Evolutionary conservation across 345 rosid species (phyloP), one percentile per base, ranked within the genome.

Genomic region (Salix dunnii): DNA sequence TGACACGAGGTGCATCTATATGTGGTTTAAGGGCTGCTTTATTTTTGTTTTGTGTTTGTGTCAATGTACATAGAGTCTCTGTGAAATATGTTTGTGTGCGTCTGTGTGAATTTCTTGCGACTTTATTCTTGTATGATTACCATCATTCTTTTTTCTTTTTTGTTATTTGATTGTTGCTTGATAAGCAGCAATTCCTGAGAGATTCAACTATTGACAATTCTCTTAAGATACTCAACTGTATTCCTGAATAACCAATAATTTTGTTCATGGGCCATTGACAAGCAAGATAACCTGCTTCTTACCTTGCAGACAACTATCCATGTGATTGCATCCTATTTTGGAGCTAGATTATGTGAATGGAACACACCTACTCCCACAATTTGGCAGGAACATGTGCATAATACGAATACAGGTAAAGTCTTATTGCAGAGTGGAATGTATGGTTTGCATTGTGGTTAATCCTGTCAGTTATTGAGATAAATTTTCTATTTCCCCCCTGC

Each of bases 351-450:
- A 74, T 90, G 84, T 82, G 99, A 96, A 85, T 96, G 99, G 99
- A 87, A 86, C 51, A 80, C 98, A 25, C 99, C 99, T 72, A 93
- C 93, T 77, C 98, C 99, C 35, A 96, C 98, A 55, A 67, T 91
- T 84, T 93, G 99, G 99, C 91, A 88, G 83, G 99, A 96, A 84
- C 90, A 91, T 78, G 27, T 86, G 61, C 91, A 96, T 82, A 87
- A 83, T 87, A 79, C 87, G 28, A 87, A 67, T 86, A 64, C 91
- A 84, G 98, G 99, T 91, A 72, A 38, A 30, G 76, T 65, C 81
- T 63, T 68, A 40, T 48, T 30, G 64, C 62, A 23, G 28, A 58
- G 17, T 63, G 38, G 53, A 36, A 60, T 43, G 28, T 72, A 36
- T 31, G 61, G 35, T 7, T 43, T 66, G n/a, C 28, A 18, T 4